Base-by-base conservation (phyloP, 2,329 filamentous ascomycete genomes). In the Arthrobotrys iridis region DNA sequence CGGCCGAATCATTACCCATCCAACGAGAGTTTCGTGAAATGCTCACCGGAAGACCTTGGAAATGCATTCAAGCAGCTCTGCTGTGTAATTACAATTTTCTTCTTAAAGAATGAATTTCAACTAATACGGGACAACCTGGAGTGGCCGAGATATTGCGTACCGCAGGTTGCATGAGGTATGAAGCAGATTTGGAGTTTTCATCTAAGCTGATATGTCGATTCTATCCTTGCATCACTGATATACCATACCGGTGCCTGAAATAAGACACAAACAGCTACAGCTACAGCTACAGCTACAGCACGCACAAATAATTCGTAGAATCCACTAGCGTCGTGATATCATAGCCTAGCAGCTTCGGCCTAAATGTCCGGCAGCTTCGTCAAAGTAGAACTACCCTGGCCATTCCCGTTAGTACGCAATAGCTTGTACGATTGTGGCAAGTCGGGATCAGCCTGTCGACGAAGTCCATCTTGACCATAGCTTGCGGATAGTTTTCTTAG, bases 351-450 rank as follows among this genome's bases (percentile, higher is more conserved):
- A 57, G 40, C 37, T 57, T 18, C 52, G 20, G 52, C 1, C 37
- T 28, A 26, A 52, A 45, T n/a, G 50, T 63, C 33, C 59, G 28
- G 52, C 41, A 41, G 33, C 33, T 58, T 58, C 37, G 33, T 22
- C 52, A 43, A 58, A 58, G 52, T 40, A 40, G 33, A 24, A 22
- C 41, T 43, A 58, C 33, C 33, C 35, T 58, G 37, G 15, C 6
- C 40, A 20, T 50, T 20, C 18, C 24, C 4, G 24, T 50, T 60
- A 70, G 55, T 13, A 11, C 24, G 26, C 4, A 33, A 24, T 48
- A 37, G 30, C 60, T 73, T 73, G 68, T 73, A 65, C 68, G 50
- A 59, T 74, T 74, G 70, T 74, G 70, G 70, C 62, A 74, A 74
- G 62, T 67, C 70, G 43, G 33, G 68, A 73, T 73, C 70, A 55